Evolutionary conservation across 2,329 filamentous ascomycete species (phyloP), one percentile per base, ranked within the genome.

Genomic region (Ophiostoma perfectum): DNA sequence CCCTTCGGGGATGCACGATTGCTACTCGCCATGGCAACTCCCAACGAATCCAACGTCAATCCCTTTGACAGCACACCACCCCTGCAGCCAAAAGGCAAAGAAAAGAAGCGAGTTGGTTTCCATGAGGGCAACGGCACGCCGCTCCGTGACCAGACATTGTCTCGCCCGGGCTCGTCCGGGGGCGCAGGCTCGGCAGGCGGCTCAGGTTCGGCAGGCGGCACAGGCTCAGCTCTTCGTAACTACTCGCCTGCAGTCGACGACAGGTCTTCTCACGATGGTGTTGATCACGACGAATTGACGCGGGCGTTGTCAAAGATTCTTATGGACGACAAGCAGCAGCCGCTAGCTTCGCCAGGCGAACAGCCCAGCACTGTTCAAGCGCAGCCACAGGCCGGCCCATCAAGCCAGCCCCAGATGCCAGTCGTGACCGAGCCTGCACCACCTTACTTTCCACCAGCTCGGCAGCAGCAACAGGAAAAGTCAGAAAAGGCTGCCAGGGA

Each of bases 401-500:
- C 60, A 9, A 60, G 62, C 18, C 18, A 41, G 6, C 16, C 18
- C n/a, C 39, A 11, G 8, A 64, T 36, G 11, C 36, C 42, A 12
- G 18, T 63, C n/a, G 14, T 68, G 2, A 42, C 66, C 12, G 63
- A 66, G 41, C 70, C 72, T 1, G 69, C 64, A 14, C 68, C 69
- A 36, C 66, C 68, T 5, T 73, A 73, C 41, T 67, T 70, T 16
- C 70, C 71, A 2, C 52, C 63, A 0, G 66, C 49, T 2, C 69
- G 69, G n/a, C 70, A 69, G 27, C 67, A 70, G 42, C 72, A 71
- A 27, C 71, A 71, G 45, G 67, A 73, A 41, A 63, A 70, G 47
- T 78, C 77, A 1, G 76, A 77, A 69, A 73, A 76, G 6, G 77
- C 77, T 39, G 77, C 77, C 49, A 76, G 76, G 64, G 72, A 77